Evolutionary conservation across 1,284 basidiomycete species (phyloP).

Genomic region (Puccinia coronata): DNA sequence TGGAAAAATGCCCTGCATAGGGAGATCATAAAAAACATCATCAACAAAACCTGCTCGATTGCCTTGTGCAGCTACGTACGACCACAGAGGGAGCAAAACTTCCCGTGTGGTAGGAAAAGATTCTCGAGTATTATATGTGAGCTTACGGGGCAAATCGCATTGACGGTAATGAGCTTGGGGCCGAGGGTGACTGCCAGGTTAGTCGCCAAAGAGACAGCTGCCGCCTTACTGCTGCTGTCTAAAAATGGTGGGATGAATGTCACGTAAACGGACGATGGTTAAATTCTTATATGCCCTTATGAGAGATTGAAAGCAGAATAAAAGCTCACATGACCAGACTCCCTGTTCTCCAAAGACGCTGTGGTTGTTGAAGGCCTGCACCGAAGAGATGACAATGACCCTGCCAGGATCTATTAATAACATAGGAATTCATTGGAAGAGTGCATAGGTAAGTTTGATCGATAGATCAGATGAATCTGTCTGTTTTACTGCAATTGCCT

Average conservation of each 20-base stretch:
- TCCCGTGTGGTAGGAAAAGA: neutral
- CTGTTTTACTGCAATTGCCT: slow-evolving; percentile 19
- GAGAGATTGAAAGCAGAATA: too few relatives aligned
- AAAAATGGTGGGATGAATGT: neutral
- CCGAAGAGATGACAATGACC: slow-evolving; percentile 58
- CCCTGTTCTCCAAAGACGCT: slow-evolving; percentile 54
- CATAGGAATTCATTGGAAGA: neutral
- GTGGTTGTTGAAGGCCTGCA: slow-evolving; percentile 55
- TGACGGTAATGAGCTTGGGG: slow-evolving; percentile 57
- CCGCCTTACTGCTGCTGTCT: slow-evolving; percentile 58
- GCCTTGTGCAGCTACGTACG: neutral
- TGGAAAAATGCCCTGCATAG: slow-evolving; percentile 46
- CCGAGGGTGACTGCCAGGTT: slow-evolving; percentile 57
- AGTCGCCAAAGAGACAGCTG: slow-evolving; percentile 57
- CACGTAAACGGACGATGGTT: too few relatives aligned
- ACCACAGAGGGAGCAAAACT: neutral
- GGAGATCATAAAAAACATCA: neutral
- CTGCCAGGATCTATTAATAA: slow-evolving; percentile 53
- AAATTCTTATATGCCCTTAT: too few relatives aligned
- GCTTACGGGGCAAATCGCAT: slow-evolving; percentile 57
- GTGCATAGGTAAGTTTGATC: neutral
- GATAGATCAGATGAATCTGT: neutral
- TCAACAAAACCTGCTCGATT: neutral
- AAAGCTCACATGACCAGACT: slow-evolving; percentile 56
- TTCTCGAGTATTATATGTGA: neutral